Conservation (phyloP, 805 yeast species). For the Cyberlindnera bimundalis region DNA sequence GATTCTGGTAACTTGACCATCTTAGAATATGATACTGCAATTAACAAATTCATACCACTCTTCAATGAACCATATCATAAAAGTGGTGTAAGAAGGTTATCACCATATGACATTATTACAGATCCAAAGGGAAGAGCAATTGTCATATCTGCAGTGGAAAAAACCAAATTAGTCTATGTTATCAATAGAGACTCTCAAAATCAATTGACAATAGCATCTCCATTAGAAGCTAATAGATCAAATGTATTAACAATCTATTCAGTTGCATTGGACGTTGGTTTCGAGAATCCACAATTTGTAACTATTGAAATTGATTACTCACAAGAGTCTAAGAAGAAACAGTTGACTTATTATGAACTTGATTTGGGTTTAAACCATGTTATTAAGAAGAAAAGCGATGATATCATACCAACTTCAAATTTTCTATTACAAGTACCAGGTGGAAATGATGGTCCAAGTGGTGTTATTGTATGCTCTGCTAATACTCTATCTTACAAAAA, state of each 20-base stretch:
- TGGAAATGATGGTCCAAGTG: constrained; percentile 65
- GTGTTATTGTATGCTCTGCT: constrained; percentile 62
- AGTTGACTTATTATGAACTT: constrained; percentile 68
- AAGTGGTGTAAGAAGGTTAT: constrained; percentile 67
- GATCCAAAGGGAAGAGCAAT: constrained; percentile 74
- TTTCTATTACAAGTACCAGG: constrained; percentile 69
- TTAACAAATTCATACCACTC: constrained; percentile 41
- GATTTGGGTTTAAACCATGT: constrained; percentile 85
- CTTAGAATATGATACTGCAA: constrained; percentile 40
- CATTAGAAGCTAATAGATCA: constrained; percentile 62
- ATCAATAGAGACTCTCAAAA: constrained; percentile 48
- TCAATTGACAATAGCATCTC: constrained; percentile 56
- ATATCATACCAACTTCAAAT: constrained; percentile 42
- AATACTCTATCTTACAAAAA: constrained; percentile 50
- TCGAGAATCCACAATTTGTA: constrained; percentile 83
- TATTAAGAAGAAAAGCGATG: constrained; percentile 45
- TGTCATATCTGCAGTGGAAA: constrained; percentile 70
- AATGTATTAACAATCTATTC: constrained; percentile 48
- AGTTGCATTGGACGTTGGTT: constrained; percentile 67
- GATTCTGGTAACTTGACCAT: constrained; percentile 75
- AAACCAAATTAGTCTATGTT: constrained; percentile 66
- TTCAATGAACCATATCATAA: constrained; percentile 68
- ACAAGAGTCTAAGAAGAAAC: constrained; percentile 26
- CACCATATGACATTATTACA: constrained; percentile 65
- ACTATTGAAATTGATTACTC: constrained; percentile 64